A percentile compares a stretch with the other conserved stretches of the same genome.
phyloP scores from a whole-genome alignment of 805 yeast species.

The Saccharomycopsis babjevae region DNA sequence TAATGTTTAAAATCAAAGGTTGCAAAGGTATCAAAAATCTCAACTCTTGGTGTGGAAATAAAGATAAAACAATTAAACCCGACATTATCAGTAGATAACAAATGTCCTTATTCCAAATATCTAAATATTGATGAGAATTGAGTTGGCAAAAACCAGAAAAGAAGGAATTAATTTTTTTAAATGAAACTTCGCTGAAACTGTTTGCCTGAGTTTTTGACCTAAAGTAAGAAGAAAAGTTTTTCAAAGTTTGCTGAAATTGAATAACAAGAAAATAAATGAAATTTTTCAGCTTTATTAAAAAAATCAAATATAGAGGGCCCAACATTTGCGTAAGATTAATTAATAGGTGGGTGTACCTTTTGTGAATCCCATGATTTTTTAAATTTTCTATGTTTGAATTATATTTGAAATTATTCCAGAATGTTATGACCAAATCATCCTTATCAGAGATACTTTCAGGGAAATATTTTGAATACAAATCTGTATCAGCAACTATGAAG shows the following conservation, averaged over 20 bases:
- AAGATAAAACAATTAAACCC: slow-evolving; percentile 51
- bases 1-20: slow-evolving; percentile 41
- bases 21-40: slow-evolving; percentile 72
- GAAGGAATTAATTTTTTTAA: neutral
- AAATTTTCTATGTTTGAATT: slow-evolving; percentile 53
- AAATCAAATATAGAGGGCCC: slow-evolving; percentile 52
- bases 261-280: slow-evolving; percentile 1
- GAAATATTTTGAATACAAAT: neutral
- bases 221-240: neutral
- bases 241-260: neutral
- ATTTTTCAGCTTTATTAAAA: slow-evolving; percentile 9
- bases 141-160: neutral
- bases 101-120: slow-evolving; percentile 30
- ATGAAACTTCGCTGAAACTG: neutral
- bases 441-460: neutral
- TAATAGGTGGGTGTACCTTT: slow-evolving; percentile 61
- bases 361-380: slow-evolving; percentile 74
- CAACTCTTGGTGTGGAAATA: slow-evolving; percentile 88
- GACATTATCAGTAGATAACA: slow-evolving; percentile 54
- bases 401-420: slow-evolving; percentile 67
- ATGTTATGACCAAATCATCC: slow-evolving; percentile 45
- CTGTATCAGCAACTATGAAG: neutral
- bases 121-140: slow-evolving; percentile 4
- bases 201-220: neutral
- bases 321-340: slow-evolving; percentile 70